Evolutionary conservation across 208 protist genomes (phyloP), one percentile per base, ranked within the genome.

Genomic region (Acanthamoeba healyi): DNA sequence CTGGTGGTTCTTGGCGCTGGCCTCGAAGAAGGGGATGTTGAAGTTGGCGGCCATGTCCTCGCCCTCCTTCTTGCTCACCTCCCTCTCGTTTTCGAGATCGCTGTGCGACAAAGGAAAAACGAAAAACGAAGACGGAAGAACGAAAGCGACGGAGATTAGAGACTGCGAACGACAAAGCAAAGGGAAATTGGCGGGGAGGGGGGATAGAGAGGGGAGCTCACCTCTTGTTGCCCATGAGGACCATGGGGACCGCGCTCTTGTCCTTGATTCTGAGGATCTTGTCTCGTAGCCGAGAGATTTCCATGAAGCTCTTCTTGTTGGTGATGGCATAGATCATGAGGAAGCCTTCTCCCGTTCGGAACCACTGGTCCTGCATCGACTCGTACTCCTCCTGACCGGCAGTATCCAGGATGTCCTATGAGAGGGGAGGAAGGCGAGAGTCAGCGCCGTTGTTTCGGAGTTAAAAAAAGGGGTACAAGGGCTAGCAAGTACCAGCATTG

Each of bases 1-100:
- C 19, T 97, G 84, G 77, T 97, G 94, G 34, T 95, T 95, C 95
- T 98, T 98, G 17, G 97, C 96, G 77, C 96, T 61, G 79, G 95
- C 70, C 88, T 96, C 95, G 36, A 96, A 77, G 79, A 96, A 96
- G 22, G 77, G n/a, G 32, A 40, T 94, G 32, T 86, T 93, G 54
- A 97, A 97, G 29, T 67, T 93, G 29, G 63, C 81, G 44, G 96
- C 96, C n/a, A 98, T 81, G 26, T 97, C 96, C 38, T 96, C 67
- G 42, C 97, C 97, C 77, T 98, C 96, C 22, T 79, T 54, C 17
- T 84, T 94, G n/a, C 70, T 38, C 10, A 98, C 97, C 63, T 95
- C 89, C 29, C 96, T 94, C 61, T 98, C 93, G n/a, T 84, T 63
- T 51, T 94, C 93, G 10, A 98, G 90, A 94, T 98, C 97, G n/a